phyloP scores from a whole-genome alignment of 2,329 filamentous ascomycete species.

The Fusarium pseudograminearum region DNA sequence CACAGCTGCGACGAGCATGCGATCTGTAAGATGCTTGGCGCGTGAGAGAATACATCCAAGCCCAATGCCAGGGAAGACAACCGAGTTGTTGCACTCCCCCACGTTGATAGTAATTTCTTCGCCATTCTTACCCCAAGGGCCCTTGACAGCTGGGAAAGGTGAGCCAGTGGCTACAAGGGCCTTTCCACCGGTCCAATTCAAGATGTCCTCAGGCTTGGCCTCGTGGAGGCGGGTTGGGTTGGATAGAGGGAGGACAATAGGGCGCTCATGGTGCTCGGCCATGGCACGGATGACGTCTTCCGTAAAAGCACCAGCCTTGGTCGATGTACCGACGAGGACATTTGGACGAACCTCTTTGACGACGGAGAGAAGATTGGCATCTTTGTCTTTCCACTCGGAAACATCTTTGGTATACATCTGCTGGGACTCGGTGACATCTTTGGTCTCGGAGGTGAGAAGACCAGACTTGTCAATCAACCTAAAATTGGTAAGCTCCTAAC shows the following conservation, averaged over 20 bases:
- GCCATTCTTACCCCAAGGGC: slow-evolving; percentile 63
- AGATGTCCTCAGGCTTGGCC: slow-evolving; percentile 80
- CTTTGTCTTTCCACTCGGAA: slow-evolving; percentile 70
- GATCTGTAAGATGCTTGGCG: slow-evolving; percentile 74
- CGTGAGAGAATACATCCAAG: slow-evolving; percentile 81
- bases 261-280: slow-evolving; percentile 76
- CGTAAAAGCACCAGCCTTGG: slow-evolving; percentile 80
- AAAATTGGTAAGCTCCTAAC: neutral
- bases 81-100: slow-evolving; percentile 91
- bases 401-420: slow-evolving; percentile 73
- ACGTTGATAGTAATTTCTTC: slow-evolving; percentile 60
- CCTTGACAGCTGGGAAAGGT: slow-evolving; percentile 80
- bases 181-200: slow-evolving; percentile 81
- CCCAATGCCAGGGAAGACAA: slow-evolving; percentile 87
- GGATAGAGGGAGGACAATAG: slow-evolving; percentile 84
- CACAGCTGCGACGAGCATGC: slow-evolving; percentile 85
- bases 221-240: slow-evolving; percentile 89
- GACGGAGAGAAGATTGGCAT: slow-evolving; percentile 72
- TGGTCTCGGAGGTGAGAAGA: slow-evolving; percentile 73
- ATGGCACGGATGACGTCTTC: slow-evolving; percentile 80
- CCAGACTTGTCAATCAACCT: slow-evolving; percentile 87
- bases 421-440: slow-evolving; percentile 74
- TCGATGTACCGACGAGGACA: slow-evolving; percentile 86
- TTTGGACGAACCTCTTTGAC: slow-evolving; percentile 80
- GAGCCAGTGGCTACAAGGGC: slow-evolving; percentile 86